Evolutionary conservation across 805 yeast genomes (phyloP), one percentile per base, ranked within the genome.

Genomic region (Zygosaccharomyces lentus): DNA sequence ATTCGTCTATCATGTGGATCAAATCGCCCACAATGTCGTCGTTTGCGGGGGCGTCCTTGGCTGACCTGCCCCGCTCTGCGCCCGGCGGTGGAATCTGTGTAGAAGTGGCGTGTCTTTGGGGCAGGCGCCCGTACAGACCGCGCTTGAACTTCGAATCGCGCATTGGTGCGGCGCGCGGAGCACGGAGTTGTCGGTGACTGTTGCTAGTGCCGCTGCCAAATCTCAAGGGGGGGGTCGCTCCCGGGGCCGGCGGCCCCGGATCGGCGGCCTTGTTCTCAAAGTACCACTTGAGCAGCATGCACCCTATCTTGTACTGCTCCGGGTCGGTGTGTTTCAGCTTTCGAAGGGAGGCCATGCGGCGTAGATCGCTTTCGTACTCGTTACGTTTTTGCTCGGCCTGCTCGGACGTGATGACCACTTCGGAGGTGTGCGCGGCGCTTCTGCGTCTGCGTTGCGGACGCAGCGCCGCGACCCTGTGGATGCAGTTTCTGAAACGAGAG

Each of bases 271-370:
- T 34, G 16, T 36, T 45, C 17, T 34, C 37, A 23, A 40, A 29
- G 30, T 40, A 30, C 48, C 44, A 40, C 23, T 45, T 40, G 6
- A 45, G 35, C 38, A 45, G 23, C 41, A 45, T 21, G 31, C 45
- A 45, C 15, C 45, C 45, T 19, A 40, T 37, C 10, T 40, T 24
- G 19, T 45, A 29, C 31, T 35, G 32, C 26, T 29, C 34, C 25
- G 24, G 37, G 31, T 31, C 34, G 30, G 12, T 24, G 21, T 25
- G 24, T 12, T 34, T 25, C 34, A 42, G 13, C 32, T 41, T 32
- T 7, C 37, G 25, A 9, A 41, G 15, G 6, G 37, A 31, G 2
- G 16, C 19, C 26, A 41, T 41, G 10, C 44, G 32, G 23, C 26
- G 21, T 15, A 41, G 15, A 32, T 41, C 44, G n/a, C 24, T 32